Conservation (phyloP, 2,329 filamentous ascomycete species). For the Paecilomyces niveus region DNA sequence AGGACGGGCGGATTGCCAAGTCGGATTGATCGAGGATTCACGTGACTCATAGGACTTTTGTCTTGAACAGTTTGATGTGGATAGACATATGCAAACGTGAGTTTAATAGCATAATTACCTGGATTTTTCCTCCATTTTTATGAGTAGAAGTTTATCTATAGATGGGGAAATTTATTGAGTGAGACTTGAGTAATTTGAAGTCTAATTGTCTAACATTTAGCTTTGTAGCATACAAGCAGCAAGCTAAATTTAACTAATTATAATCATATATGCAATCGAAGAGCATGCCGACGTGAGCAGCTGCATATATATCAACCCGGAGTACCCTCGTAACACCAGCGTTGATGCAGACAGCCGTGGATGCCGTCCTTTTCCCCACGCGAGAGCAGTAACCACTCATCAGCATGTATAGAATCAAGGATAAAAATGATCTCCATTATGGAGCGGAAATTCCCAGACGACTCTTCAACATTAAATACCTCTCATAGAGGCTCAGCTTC, state of each 20-base stretch:
- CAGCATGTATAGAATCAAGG: conserved; percentile 8
- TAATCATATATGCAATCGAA: conserved; percentile 6
- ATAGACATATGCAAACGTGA: not conserved
- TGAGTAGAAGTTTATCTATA: not conserved
- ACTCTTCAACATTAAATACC: conserved; percentile 45
- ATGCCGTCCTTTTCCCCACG: conserved; percentile 7
- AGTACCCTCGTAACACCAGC: conserved; percentile 14
- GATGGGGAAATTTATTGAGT: not conserved
- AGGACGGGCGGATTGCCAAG: not conserved
- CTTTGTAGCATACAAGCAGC: not conserved
- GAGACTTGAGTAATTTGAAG: not conserved
- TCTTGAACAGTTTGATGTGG: not conserved
- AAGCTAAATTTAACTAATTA: not conserved
- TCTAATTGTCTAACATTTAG: not conserved
- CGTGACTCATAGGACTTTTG: not conserved
- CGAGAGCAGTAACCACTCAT: conserved; percentile 8
- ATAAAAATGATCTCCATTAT: not conserved
- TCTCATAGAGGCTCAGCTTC: conserved; percentile 54
- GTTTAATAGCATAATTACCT: not conserved
- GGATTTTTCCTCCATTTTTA: not conserved
- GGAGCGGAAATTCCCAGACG: conserved; percentile 32
- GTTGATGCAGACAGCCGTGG: conserved; percentile 22
- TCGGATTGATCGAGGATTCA: not conserved
- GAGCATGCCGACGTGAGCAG: conserved; percentile 5
- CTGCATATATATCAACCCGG: conserved; percentile 1